A percentile compares a stretch with the other conserved stretches of the same genome.
Evolutionary conservation across 345 rosid genomes (phyloP).

Genomic region (Aquilaria sinensis): DNA sequence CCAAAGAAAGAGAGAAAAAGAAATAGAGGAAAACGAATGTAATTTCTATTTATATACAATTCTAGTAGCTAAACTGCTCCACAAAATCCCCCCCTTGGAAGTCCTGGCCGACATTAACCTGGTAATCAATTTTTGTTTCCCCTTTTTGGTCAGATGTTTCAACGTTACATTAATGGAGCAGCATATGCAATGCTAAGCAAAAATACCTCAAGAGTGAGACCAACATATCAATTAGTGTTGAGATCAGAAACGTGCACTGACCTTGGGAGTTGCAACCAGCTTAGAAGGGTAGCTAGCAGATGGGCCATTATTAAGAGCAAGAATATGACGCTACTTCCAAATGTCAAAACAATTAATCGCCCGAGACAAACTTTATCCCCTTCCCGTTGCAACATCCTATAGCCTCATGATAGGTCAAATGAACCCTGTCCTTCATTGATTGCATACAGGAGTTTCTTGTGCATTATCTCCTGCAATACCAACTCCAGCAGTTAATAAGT

Average conservation of each 20-base stretch:
- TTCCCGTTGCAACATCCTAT: constrained; percentile 19
- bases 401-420: constrained; percentile 81
- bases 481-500: constrained; percentile 9
- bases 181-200: too few species aligned
- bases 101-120: constrained; percentile 8
- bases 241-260: constrained; percentile 14
- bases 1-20: constrained; percentile 11
- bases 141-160: too few species aligned
- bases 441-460: constrained; percentile 84
- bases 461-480: constrained; percentile 83
- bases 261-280: constrained; percentile 25
- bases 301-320: constrained; percentile 37
- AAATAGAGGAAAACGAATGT: constrained; percentile 5
- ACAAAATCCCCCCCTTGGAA: constrained; percentile 11
- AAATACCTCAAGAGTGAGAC: neutral
- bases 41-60: constrained; percentile 42
- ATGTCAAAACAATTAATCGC: constrained; percentile 22
- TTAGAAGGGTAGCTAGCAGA: constrained; percentile 14
- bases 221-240: neutral
- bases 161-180: too few species aligned
- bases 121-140: neutral
- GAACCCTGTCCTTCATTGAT: constrained; percentile 99
- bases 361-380: constrained; percentile 15
- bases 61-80: constrained; percentile 17
- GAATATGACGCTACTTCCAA: constrained; percentile 18